phyloP scores from a whole-genome alignment of 805 yeast species.

The Torulaspora maleeae region DNA sequence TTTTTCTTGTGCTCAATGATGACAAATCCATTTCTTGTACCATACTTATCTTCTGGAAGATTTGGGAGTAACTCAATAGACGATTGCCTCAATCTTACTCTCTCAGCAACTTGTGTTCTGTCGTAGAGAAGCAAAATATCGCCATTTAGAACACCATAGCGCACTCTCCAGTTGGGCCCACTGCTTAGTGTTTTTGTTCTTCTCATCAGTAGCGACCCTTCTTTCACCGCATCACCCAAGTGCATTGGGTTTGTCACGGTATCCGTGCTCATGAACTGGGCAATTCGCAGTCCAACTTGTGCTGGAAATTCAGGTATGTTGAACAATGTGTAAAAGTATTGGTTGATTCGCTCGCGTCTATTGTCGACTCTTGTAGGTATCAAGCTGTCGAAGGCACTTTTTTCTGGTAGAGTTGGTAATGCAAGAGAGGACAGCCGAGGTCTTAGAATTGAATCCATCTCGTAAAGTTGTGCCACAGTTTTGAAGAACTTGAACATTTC shows the following conservation, averaged over 20 bases:
- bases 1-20: conserved; percentile 40
- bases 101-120: conserved; percentile 48
- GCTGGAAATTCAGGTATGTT: conserved; percentile 55
- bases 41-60: conserved; percentile 36
- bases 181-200: conserved; percentile 50
- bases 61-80: conserved; percentile 38
- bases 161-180: conserved; percentile 60
- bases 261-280: conserved; percentile 64
- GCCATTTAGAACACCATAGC: conserved; percentile 65
- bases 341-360: conserved; percentile 51
- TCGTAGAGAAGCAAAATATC: conserved; percentile 55
- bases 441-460: conserved; percentile 58
- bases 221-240: conserved; percentile 49
- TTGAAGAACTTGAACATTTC: conserved; percentile 76
- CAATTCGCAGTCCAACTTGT: conserved; percentile 47
- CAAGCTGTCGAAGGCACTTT: conserved; percentile 44
- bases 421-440: conserved; percentile 45
- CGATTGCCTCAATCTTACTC: conserved; percentile 34
- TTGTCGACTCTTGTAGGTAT: conserved; percentile 62
- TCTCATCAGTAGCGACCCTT: conserved; percentile 61
- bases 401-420: conserved; percentile 63
- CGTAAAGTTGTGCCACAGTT: conserved; percentile 51
- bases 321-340: conserved; percentile 55
- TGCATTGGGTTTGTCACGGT: conserved; percentile 57
- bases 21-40: conserved; percentile 36